phyloP scores from a whole-genome alignment of 306 rosid species.

The Lathyrus oleraceus region DNA sequence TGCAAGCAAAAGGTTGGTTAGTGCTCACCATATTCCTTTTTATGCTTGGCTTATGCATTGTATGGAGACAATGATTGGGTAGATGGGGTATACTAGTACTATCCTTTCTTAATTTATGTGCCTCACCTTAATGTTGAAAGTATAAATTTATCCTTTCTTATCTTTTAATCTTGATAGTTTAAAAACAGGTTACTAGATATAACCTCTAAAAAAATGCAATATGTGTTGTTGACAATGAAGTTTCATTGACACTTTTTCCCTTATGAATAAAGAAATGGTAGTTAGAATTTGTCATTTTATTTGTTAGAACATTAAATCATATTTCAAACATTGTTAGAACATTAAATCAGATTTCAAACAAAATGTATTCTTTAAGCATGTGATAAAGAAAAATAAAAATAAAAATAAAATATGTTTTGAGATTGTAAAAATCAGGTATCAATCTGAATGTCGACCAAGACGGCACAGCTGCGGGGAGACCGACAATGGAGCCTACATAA shows the following conservation, averaged over 20 bases:
- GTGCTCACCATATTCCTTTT: background rate
- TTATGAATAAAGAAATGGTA: background rate
- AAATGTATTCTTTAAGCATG: too few relatives aligned
- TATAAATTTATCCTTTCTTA: background rate
- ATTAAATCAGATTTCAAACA: too few relatives aligned
- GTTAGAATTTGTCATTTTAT: background rate
- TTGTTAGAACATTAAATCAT: background rate
- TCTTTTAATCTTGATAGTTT: background rate
- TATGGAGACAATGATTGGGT: constrained; percentile 22
- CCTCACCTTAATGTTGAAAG: background rate
- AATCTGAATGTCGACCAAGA: too few relatives aligned
- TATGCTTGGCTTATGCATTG: constrained; percentile 19
- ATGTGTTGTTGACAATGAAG: background rate
- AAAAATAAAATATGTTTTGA: too few relatives aligned
- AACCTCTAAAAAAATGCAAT: background rate
- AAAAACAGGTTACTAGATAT: background rate
- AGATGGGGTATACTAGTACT: background rate
- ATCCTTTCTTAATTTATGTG: background rate
- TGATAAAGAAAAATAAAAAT: too few relatives aligned
- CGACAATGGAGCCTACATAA: too few relatives aligned
- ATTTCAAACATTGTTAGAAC: too few relatives aligned
- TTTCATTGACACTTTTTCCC: background rate
- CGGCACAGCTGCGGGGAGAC: too few relatives aligned
- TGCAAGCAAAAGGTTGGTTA: background rate
- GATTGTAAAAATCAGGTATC: too few relatives aligned